phyloP scores from a whole-genome alignment of 345 rosid genomes.

The Sonneratia alba region DNA sequence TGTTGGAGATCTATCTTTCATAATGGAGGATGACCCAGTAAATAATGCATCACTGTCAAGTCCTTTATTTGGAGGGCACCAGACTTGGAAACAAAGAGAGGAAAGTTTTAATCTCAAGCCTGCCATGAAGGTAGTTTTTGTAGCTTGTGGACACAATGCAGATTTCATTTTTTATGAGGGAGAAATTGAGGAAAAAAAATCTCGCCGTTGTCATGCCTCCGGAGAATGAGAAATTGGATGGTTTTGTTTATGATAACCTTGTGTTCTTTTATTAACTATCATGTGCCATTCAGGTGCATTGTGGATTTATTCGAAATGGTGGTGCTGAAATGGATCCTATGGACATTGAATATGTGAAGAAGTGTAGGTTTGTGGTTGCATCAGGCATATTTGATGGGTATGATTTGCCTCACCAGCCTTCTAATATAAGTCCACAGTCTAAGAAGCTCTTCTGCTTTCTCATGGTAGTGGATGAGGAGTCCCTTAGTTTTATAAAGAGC shows the following conservation, averaged over 20 bases:
- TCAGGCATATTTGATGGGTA: conserved; percentile 94
- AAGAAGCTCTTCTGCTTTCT: conserved; percentile 82
- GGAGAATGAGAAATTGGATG: background rate
- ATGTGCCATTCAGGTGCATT: conserved; percentile 51
- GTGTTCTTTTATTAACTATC: conserved; percentile 1
- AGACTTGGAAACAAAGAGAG: conserved; percentile 74
- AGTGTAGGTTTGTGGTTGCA: conserved; percentile 81
- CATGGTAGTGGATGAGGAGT: conserved; percentile 80
- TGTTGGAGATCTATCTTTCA: conserved; percentile 47
- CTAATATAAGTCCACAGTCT: conserved; percentile 67
- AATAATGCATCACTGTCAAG: conserved; percentile 32
- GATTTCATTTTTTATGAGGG: background rate
- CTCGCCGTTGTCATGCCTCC: background rate
- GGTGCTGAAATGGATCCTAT: conserved; percentile 77
- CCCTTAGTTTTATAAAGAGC: conserved; percentile 49
- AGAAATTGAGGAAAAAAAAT: background rate
- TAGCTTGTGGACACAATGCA: background rate
- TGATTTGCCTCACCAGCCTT: conserved; percentile 83
- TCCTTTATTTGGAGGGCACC: conserved; percentile 83
- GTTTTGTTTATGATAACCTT: background rate
- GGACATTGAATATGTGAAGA: conserved; percentile 58
- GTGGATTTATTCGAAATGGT: conserved; percentile 75
- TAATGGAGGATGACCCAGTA: conserved; percentile 41
- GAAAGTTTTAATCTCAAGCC: conserved; percentile 64
- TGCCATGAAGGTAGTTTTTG: conserved; percentile 55